phyloP scores from a whole-genome alignment of 371 early-diverging fungal species.

The Mucor plumbeus region DNA sequence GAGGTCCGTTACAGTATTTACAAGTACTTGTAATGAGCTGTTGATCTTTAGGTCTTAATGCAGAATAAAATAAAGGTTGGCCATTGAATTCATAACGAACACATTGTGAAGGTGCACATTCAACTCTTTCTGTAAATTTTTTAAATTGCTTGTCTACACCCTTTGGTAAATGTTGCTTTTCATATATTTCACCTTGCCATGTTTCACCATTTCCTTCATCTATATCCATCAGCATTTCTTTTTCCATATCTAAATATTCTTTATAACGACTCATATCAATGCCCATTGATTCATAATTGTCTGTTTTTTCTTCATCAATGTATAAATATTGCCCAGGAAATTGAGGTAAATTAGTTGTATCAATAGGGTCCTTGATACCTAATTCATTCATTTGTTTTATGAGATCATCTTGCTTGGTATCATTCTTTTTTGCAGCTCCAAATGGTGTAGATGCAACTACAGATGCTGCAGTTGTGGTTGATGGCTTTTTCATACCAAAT shows the following conservation, averaged over 20 bases:
- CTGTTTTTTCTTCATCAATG: slow-evolving; percentile 61
- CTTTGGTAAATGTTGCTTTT: slow-evolving; percentile 70
- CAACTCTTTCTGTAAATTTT: slow-evolving; percentile 74
- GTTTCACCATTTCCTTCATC: slow-evolving; percentile 48
- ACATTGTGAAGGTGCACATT: slow-evolving; percentile 83
- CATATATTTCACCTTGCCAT: slow-evolving; percentile 87
- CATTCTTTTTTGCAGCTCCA: slow-evolving; percentile 9
- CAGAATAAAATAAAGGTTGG: slow-evolving; percentile 66
- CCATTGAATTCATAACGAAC: slow-evolving; percentile 82
- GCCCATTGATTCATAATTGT: slow-evolving; percentile 28
- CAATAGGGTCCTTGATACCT: slow-evolving; percentile 23
- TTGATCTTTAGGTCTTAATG: slow-evolving; percentile 36
- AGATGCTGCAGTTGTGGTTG: slow-evolving; percentile 13
- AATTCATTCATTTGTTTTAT: slow-evolving; percentile 14
- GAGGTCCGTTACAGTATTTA: slow-evolving; percentile 68
- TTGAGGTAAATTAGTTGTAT: slow-evolving; percentile 20
- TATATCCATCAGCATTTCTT: slow-evolving; percentile 37
- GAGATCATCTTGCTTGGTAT: slow-evolving; percentile 21
- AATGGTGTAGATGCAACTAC: slow-evolving; percentile 16
- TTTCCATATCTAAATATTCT: slow-evolving; percentile 55
- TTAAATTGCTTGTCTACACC: slow-evolving; percentile 84
- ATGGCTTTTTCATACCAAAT: background rate
- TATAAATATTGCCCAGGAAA: slow-evolving; percentile 73
- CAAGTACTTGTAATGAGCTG: slow-evolving; percentile 61
- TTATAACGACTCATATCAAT: slow-evolving; percentile 55